A percentile compares a stretch with the other conserved stretches of the same genome.
Evolutionary conservation across 73 alveolate species (phyloP).

Genomic region (Stentor coeruleus): DNA sequence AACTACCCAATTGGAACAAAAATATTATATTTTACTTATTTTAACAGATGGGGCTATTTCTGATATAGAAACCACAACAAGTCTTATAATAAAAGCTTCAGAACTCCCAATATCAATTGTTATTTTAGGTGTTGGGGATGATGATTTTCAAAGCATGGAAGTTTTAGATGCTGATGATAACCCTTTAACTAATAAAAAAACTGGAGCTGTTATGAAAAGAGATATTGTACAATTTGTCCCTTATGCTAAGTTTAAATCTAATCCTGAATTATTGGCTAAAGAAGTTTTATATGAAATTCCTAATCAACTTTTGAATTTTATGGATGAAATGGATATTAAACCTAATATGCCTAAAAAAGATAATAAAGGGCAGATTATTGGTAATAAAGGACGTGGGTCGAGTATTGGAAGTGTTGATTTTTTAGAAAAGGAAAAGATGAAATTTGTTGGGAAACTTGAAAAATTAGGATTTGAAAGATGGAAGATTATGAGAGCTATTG

Average conservation of each 20-base stretch:
- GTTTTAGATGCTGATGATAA: conserved; percentile 86
- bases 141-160: conserved; percentile 84
- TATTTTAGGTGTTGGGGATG: conserved; percentile 94
- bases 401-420: not conserved
- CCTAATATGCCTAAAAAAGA: conserved; percentile 45
- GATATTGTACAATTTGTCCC: conserved; percentile 85
- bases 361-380: conserved; percentile 12
- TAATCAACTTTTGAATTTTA: conserved; percentile 61
- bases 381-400: not conserved
- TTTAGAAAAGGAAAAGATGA: not conserved
- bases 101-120: conserved; percentile 84
- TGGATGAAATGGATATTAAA: conserved; percentile 54
- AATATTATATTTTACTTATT: conserved; percentile 70
- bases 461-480: not conserved
- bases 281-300: conserved; percentile 91
- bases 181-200: conserved; percentile 62
- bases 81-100: conserved; percentile 83
- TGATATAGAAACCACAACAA: conserved; percentile 86
- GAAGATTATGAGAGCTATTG: not conserved
- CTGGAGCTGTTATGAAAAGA: conserved; percentile 52
- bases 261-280: conserved; percentile 74
- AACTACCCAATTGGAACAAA: conserved; percentile 44
- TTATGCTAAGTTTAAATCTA: conserved; percentile 61
- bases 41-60: conserved; percentile 93
- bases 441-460: not conserved